Evolutionary conservation across 2,329 filamentous ascomycete genomes (phyloP).

Genomic region (Ophiosphaerella herpotricha): DNA sequence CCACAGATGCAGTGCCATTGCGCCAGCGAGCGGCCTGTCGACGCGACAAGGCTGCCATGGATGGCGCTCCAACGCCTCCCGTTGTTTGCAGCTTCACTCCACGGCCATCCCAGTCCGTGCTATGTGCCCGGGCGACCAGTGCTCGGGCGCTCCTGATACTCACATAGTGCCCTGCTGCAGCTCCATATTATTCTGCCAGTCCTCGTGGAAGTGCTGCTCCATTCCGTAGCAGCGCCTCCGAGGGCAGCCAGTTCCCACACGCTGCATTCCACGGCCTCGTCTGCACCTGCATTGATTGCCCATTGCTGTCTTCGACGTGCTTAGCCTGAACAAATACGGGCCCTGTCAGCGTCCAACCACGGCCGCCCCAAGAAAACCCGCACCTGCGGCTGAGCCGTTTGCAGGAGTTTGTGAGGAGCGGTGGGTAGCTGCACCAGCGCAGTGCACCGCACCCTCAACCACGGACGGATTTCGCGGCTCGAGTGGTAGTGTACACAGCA

Average conservation of each 20-base stretch:
- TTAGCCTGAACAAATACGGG: constrained; percentile 24
- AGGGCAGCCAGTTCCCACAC: neutral
- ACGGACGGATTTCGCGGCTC: constrained; percentile 13
- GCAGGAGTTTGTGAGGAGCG: constrained; percentile 31
- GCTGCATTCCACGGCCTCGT: constrained; percentile 24
- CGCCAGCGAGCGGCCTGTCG: neutral
- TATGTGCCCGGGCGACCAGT: constrained; percentile 9
- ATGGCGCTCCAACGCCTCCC: too few species aligned
- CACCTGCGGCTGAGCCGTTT: constrained; percentile 38
- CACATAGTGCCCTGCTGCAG: constrained; percentile 7
- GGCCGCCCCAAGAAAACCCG: constrained; percentile 15
- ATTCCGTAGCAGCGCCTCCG: constrained; percentile 20
- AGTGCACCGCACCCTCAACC: neutral
- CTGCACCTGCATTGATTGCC: too few species aligned
- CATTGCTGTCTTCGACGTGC: constrained; percentile 21
- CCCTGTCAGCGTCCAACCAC: constrained; percentile 16
- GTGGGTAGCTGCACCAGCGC: constrained; percentile 18
- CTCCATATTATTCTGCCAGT: constrained; percentile 5
- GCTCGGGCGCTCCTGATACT: constrained; percentile 18
- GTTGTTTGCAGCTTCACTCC: constrained; percentile 16
- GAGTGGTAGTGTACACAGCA: neutral
- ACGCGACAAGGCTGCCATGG: neutral
- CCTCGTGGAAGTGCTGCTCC: constrained; percentile 2
- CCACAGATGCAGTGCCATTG: neutral
- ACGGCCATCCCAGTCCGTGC: constrained; percentile 7